Conservation (phyloP, 257 asterid genomes). For the Parsonsia alboflavescens region DNA sequence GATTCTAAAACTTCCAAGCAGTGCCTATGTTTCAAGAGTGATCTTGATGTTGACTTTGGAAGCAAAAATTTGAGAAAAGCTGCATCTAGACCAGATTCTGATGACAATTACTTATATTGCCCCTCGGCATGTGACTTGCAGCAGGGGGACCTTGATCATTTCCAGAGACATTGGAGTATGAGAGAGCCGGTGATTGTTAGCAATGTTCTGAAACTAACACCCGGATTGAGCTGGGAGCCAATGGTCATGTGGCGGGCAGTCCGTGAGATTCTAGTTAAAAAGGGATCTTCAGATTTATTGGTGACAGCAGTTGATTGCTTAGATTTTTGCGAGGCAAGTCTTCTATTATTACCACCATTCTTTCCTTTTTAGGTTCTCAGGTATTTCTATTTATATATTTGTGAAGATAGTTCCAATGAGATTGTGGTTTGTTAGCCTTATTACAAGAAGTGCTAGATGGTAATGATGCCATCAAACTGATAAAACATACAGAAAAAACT, state of each 20-base stretch:
- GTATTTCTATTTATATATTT: neutral
- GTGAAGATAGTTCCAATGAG: neutral
- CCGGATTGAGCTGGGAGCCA: conserved; percentile 77
- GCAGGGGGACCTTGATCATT: conserved; percentile 43
- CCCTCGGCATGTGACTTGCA: conserved; percentile 45
- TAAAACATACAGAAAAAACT: neutral
- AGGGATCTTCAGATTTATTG: conserved; percentile 37
- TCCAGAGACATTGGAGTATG: conserved; percentile 52
- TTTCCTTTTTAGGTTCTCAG: neutral
- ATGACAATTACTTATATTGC: conserved; percentile 47
- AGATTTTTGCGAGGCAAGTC: conserved; percentile 56
- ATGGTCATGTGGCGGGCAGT: conserved; percentile 81
- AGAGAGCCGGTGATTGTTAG: conserved; percentile 61
- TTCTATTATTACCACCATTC: conserved; percentile 6
- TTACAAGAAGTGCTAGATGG: neutral
- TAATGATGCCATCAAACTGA: neutral
- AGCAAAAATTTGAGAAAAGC: conserved; percentile 27
- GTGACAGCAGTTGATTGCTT: conserved; percentile 62
- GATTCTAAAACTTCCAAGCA: conserved; percentile 17
- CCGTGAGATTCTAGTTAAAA: conserved; percentile 28
- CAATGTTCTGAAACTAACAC: conserved; percentile 33
- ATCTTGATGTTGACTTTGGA: conserved; percentile 11
- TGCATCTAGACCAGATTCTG: conserved; percentile 34
- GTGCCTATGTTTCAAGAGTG: conserved; percentile 31
- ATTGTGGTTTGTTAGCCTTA: neutral